phyloP scores from a whole-genome alignment of 139 green algal genomes.

The Chlamydomonas sphaeroides region DNA sequence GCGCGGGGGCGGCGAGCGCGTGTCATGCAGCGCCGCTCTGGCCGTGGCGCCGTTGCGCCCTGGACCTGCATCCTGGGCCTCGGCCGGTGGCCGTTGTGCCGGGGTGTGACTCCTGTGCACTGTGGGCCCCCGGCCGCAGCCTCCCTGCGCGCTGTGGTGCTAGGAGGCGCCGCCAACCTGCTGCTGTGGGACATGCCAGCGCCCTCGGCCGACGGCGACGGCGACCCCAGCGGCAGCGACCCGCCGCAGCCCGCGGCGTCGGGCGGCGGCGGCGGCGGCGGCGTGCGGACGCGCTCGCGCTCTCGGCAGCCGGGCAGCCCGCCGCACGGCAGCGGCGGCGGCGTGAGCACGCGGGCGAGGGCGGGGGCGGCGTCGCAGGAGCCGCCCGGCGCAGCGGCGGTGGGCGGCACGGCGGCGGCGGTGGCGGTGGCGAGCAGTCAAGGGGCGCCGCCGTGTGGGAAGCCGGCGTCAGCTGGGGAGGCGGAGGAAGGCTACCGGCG shows the following conservation, averaged over 20 bases:
- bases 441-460: too few relatives aligned
- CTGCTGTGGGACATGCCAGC: slow-evolving; percentile 14
- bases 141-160: slow-evolving; percentile 2
- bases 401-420: too few relatives aligned
- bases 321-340: too few relatives aligned
- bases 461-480: too few relatives aligned
- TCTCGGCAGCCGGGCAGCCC: background rate
- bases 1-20: too few relatives aligned
- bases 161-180: slow-evolving; percentile 21
- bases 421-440: too few relatives aligned
- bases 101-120: too few relatives aligned
- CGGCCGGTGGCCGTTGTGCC: too few relatives aligned
- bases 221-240: background rate
- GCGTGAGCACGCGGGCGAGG: background rate
- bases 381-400: background rate
- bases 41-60: too few relatives aligned
- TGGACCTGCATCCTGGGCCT: too few relatives aligned
- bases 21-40: too few relatives aligned
- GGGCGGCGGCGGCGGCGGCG: background rate
- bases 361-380: background rate
- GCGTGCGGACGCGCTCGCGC: background rate
- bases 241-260: background rate
- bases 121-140: background rate
- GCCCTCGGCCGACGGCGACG: background rate
- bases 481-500: too few relatives aligned